phyloP scores from a whole-genome alignment of 2,329 filamentous ascomycete species.

The Colletotrichum sojae region DNA sequence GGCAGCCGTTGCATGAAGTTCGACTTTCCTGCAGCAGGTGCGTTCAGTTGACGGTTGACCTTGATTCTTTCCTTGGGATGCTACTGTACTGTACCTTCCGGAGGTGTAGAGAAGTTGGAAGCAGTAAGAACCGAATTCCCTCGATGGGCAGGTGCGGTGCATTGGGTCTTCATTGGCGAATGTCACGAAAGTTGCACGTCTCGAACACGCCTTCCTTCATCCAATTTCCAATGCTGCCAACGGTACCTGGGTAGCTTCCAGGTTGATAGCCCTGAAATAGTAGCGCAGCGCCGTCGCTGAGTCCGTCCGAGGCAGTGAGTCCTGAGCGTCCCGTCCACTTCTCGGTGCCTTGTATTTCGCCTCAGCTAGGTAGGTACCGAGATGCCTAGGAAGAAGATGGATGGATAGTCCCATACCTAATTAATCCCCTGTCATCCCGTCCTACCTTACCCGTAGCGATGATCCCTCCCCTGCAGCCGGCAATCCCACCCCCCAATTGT shows the following conservation, averaged over 20 bases:
- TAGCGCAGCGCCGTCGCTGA: neutral
- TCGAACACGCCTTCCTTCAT: conserved; percentile 27
- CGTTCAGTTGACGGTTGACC: neutral
- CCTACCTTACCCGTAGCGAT: neutral
- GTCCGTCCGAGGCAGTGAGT: neutral
- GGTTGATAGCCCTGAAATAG: neutral
- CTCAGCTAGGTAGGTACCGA: too few relatives aligned
- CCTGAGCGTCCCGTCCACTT: neutral
- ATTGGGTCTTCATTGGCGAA: conserved; percentile 3
- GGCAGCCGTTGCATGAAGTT: conserved; percentile 27
- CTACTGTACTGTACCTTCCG: too few relatives aligned
- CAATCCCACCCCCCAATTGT: neutral
- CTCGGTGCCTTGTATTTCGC: too few relatives aligned
- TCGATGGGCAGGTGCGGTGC: too few relatives aligned
- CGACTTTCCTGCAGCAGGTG: conserved; percentile 2
- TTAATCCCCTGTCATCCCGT: neutral
- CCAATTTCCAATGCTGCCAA: too few relatives aligned
- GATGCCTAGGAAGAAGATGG: too few relatives aligned
- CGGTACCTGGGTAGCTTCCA: neutral
- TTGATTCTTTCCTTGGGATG: too few relatives aligned
- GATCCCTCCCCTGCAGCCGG: too few relatives aligned
- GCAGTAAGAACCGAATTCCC: too few relatives aligned
- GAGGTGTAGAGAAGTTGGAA: too few relatives aligned
- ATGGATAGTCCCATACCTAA: neutral
- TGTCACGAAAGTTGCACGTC: conserved; percentile 33